phyloP scores from a whole-genome alignment of 768 basidiomycete genomes.

The Exsudoporus frostii region DNA sequence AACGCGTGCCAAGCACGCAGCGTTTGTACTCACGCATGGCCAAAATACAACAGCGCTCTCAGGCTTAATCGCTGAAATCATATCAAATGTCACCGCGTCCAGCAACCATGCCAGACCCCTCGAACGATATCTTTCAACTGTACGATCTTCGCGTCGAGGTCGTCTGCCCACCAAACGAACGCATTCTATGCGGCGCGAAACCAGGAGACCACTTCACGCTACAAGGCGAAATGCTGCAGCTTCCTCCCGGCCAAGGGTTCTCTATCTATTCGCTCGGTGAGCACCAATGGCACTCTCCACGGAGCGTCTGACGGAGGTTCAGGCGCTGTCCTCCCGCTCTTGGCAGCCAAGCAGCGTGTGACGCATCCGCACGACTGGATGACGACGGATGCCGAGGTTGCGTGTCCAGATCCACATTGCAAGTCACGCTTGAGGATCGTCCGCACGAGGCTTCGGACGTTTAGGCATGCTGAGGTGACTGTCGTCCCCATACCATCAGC shows the following conservation, averaged over 20 bases:
- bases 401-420: constrained; percentile 68
- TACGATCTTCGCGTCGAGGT: constrained; percentile 66
- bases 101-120: neutral
- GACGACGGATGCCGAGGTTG: constrained; percentile 60
- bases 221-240: constrained; percentile 59
- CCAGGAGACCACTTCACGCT: constrained; percentile 60
- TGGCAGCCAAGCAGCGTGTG: constrained; percentile 63
- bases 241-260: constrained; percentile 61
- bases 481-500: constrained; percentile 35
- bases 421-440: constrained; percentile 51
- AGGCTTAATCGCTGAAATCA: too few species aligned
- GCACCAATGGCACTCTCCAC: neutral
- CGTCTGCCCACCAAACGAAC: constrained; percentile 53
- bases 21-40: too few species aligned
- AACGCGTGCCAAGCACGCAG: too few species aligned
- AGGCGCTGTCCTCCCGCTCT: constrained; percentile 63
- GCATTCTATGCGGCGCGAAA: constrained; percentile 63
- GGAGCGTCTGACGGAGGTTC: neutral
- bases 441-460: constrained; percentile 48
- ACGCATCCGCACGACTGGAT: constrained; percentile 64
- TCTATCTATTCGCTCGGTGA: constrained; percentile 66
- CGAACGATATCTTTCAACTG: constrained; percentile 49
- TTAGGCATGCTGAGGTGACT: constrained; percentile 54
- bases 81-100: too few species aligned
- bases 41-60: too few species aligned